These are phyloP conservation scores for Eutrema salsugineum DNA, from an alignment of 441 rosid species.

Conservation along the genomic window DNA sequence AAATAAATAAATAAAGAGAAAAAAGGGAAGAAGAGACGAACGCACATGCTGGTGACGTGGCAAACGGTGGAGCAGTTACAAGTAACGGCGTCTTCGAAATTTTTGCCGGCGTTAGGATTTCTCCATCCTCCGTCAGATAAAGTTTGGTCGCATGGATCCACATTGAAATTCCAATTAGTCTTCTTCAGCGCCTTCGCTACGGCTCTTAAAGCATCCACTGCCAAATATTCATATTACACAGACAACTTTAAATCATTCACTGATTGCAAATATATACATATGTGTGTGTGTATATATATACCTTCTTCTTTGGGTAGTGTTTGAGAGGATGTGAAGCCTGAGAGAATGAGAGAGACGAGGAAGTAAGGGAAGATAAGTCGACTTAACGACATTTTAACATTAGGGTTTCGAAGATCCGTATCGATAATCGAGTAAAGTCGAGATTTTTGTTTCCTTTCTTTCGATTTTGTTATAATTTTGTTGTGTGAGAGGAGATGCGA, in stretches of 20 bases:
- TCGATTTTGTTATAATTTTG: neutral
- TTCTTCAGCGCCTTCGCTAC: conserved; percentile 42
- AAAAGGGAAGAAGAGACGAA: neutral
- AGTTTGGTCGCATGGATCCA: conserved; percentile 45
- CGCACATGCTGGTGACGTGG: conserved; percentile 56
- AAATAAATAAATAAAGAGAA: no score
- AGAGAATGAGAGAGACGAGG: conserved; percentile 10
- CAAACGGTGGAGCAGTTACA: conserved; percentile 44
- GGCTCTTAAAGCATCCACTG: conserved; percentile 43
- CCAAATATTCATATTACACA: neutral
- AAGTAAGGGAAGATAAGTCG: conserved; percentile 25
- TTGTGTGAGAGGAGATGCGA: neutral
- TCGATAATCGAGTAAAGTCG: neutral
- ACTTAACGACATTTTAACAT: conserved; percentile 11
- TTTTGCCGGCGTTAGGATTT: neutral
- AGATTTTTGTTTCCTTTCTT: neutral
- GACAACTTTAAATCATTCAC: neutral
- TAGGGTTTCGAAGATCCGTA: neutral
- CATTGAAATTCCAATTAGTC: conserved; percentile 43
- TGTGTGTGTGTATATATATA: neutral
- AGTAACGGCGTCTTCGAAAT: conserved; percentile 21
- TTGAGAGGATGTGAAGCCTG: conserved; percentile 27
- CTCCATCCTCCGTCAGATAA: conserved; percentile 33
- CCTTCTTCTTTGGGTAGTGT: conserved; percentile 41
- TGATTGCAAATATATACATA: neutral